Evolutionary conservation across 768 basidiomycete genomes (phyloP).

Genomic region (Gymnopilus junonius): DNA sequence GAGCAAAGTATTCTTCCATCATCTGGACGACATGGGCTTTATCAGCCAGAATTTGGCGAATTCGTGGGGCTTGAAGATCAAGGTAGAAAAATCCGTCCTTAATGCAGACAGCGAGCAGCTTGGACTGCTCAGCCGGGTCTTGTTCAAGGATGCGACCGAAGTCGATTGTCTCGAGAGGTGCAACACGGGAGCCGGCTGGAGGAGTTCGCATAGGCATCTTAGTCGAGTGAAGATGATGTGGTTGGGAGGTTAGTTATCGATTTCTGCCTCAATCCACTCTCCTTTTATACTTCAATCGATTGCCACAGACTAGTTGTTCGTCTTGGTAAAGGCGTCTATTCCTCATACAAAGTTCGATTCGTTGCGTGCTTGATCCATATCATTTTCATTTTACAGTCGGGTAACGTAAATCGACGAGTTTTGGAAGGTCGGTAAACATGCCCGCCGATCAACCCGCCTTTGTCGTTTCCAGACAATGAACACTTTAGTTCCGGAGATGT

Average conservation of each 20-base stretch:
- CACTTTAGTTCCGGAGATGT: neutral
- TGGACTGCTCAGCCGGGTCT: constrained; percentile 6
- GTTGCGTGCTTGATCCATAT: too few relatives aligned
- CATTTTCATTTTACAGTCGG: neutral
- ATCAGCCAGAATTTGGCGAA: constrained; percentile 1
- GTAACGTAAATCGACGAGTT: neutral
- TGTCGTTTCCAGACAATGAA: neutral
- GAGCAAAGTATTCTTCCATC: constrained; percentile 14
- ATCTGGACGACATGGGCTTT: constrained; percentile 4
- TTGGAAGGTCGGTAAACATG: neutral
- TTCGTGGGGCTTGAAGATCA: constrained; percentile 4
- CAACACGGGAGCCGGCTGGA: neutral
- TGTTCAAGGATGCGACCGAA: constrained; percentile 6
- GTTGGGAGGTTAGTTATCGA: neutral
- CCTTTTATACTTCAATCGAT: neutral
- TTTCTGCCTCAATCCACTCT: neutral
- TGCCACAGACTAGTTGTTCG: neutral
- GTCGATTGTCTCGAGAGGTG: constrained; percentile 9
- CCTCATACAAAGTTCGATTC: neutral
- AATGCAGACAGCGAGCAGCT: constrained; percentile 3
- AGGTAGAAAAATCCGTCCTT: constrained; percentile 14
- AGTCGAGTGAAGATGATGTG: neutral
- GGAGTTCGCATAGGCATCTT: constrained; percentile 10
- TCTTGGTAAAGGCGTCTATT: neutral
- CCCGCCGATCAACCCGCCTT: neutral